Conservation (phyloP, 306 rosid genomes). For the Sicyos edulis region DNA sequence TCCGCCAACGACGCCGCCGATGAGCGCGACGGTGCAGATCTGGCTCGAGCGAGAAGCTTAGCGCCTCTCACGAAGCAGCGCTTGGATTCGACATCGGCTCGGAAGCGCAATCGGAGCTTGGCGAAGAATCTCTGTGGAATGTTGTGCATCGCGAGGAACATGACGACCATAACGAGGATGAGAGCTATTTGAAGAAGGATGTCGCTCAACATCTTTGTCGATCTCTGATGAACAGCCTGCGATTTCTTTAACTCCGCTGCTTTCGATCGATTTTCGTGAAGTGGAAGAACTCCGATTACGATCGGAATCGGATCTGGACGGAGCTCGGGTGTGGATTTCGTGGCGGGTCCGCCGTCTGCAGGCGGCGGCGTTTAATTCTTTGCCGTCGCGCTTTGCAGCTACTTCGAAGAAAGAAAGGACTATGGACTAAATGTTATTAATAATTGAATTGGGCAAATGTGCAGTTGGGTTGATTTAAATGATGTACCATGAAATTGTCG, state of each 20-base stretch:
- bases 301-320: background rate
- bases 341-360: background rate
- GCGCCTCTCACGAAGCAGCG: slow-evolving; percentile 78
- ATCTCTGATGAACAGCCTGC: background rate
- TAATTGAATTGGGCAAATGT: background rate
- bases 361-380: background rate
- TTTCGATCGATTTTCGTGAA: background rate
- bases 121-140: slow-evolving; percentile 47
- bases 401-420: background rate
- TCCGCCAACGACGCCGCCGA: slow-evolving; percentile 17
- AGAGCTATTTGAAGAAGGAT: slow-evolving; percentile 47
- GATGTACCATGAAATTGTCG: too few relatives aligned
- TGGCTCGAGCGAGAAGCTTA: slow-evolving; percentile 61
- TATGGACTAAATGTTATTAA: background rate
- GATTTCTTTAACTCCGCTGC: background rate
- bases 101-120: slow-evolving; percentile 43
- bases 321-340: background rate
- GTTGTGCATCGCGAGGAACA: slow-evolving; percentile 54
- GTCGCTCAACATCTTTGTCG: slow-evolving; percentile 43
- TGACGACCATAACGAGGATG: slow-evolving; percentile 31
- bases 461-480: too few relatives aligned
- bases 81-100: slow-evolving; percentile 42
- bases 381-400: background rate
- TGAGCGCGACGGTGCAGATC: slow-evolving; percentile 40
- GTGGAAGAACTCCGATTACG: background rate